A percentile compares a stretch with the other conserved stretches of the same genome.
phyloP scores from a whole-genome alignment of 805 yeast species.

The Lachancea nothofagi region DNA sequence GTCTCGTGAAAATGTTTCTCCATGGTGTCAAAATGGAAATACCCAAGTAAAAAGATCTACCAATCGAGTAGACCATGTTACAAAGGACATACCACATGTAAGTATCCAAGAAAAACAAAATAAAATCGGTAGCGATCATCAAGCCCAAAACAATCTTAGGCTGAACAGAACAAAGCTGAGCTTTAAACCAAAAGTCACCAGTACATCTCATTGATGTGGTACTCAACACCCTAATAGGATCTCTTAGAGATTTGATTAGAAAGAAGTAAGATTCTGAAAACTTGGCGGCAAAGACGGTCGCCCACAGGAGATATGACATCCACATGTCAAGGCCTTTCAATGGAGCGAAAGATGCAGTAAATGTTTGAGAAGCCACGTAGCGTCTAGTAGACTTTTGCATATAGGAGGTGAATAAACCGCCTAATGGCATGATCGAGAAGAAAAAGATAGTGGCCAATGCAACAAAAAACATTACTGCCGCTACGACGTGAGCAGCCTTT shows the following conservation, averaged over 20 bases:
- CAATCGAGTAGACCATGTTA: slow-evolving; percentile 93
- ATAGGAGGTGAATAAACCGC: slow-evolving; percentile 91
- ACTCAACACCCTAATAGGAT: slow-evolving; percentile 87
- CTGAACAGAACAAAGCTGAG: slow-evolving; percentile 75
- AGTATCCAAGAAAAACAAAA: slow-evolving; percentile 96
- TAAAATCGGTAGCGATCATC: slow-evolving; percentile 88
- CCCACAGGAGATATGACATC: slow-evolving; percentile 92
- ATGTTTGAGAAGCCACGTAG: slow-evolving; percentile 89
- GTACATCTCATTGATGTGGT: slow-evolving; percentile 86
- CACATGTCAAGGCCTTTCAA: slow-evolving; percentile 88
- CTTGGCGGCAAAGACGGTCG: slow-evolving; percentile 82
- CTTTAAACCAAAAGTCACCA: slow-evolving; percentile 87
- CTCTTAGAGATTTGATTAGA: slow-evolving; percentile 82
- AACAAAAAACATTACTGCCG: slow-evolving; percentile 84
- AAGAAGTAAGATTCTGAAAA: slow-evolving; percentile 87
- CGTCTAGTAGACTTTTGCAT: slow-evolving; percentile 81
- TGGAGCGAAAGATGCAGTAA: slow-evolving; percentile 84
- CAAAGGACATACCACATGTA: slow-evolving; percentile 97
- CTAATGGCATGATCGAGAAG: slow-evolving; percentile 93
- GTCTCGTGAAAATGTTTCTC: slow-evolving; percentile 96
- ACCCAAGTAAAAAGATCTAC: slow-evolving; percentile 97
- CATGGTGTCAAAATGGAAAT: slow-evolving; percentile 98
- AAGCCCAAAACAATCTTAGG: slow-evolving; percentile 84
- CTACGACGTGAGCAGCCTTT: slow-evolving; percentile 66
- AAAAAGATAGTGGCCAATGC: slow-evolving; percentile 78